Evolutionary conservation across 129 eudicot genomes (phyloP).

Genomic region (Flaveria robusta): DNA sequence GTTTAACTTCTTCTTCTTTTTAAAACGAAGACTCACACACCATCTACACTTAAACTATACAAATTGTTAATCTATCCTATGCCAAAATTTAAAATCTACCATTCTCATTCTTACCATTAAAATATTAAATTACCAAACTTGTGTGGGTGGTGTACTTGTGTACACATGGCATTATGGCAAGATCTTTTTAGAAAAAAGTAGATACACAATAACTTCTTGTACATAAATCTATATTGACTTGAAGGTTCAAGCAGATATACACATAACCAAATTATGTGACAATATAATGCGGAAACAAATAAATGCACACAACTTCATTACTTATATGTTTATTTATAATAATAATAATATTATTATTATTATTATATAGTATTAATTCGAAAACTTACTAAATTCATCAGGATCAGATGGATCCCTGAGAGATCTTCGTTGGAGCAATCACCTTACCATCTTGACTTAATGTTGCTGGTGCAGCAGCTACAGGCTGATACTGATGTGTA

Average conservation of each 20-base stretch:
- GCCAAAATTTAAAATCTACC: too few relatives aligned
- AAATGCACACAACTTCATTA: background rate
- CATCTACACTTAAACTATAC: too few relatives aligned
- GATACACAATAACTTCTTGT: background rate
- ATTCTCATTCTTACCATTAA: too few relatives aligned
- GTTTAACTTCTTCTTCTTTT: too few relatives aligned
- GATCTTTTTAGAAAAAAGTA: too few relatives aligned
- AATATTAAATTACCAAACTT: too few relatives aligned
- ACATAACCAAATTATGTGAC: background rate
- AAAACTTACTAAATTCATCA: slow-evolving; percentile 25
- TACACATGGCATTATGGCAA: too few relatives aligned
- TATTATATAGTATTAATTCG: slow-evolving; percentile 4
- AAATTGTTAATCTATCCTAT: too few relatives aligned
- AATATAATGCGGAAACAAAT: slow-evolving; percentile 18
- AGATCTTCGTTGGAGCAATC: slow-evolving; percentile 43
- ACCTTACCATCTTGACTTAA: slow-evolving; percentile 49
- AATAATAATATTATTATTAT: too few relatives aligned
- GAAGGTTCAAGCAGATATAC: slow-evolving; percentile 22
- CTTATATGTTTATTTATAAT: background rate
- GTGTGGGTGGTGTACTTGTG: too few relatives aligned
- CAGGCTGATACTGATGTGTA: slow-evolving; percentile 45
- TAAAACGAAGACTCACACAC: too few relatives aligned
- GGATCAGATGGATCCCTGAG: slow-evolving; percentile 44
- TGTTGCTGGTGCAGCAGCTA: slow-evolving; percentile 41
- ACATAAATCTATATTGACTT: slow-evolving; percentile 9